These are phyloP conservation scores for Hydnum rufescens DNA, from an alignment of 768 basidiomycete genomes.

Conservation along the genomic window DNA sequence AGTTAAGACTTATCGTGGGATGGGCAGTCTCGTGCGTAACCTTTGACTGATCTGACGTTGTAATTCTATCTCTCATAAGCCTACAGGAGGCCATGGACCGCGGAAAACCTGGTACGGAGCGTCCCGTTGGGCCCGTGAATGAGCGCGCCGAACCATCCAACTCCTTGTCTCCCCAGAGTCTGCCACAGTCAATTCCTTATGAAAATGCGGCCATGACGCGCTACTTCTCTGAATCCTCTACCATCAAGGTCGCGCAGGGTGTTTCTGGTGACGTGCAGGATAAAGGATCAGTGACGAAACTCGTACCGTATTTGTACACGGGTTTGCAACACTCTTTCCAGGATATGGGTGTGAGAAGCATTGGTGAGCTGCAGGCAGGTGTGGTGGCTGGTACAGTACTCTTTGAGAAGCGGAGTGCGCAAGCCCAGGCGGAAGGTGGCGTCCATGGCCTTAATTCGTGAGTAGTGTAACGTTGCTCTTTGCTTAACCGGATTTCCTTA, in stretches of 20 bases:
- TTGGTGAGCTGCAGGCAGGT: slow-evolving; percentile 43
- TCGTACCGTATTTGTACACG: slow-evolving; percentile 65
- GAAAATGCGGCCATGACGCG: slow-evolving; percentile 94
- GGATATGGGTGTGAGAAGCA: slow-evolving; percentile 64
- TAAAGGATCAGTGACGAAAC: slow-evolving; percentile 86
- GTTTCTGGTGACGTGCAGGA: slow-evolving; percentile 95
- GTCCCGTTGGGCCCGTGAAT: slow-evolving; percentile 10
- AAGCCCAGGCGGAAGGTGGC: slow-evolving; percentile 88
- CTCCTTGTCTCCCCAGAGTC: slow-evolving; percentile 11
- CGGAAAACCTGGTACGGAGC: slow-evolving; percentile 27
- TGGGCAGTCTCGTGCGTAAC: slow-evolving; percentile 63
- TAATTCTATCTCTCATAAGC: neutral
- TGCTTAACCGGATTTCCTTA: too few relatives aligned
- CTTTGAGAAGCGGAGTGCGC: slow-evolving; percentile 86
- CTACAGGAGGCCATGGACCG: slow-evolving; percentile 73
- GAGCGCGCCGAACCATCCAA: slow-evolving; percentile 9
- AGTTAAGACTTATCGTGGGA: slow-evolving; percentile 96
- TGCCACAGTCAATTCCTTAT: neutral
- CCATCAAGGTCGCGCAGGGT: slow-evolving; percentile 91
- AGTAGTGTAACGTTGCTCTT: too few relatives aligned
- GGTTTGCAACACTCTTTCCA: slow-evolving; percentile 89
- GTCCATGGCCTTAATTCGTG: slow-evolving; percentile 92
- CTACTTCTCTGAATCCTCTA: slow-evolving; percentile 84
- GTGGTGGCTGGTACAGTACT: slow-evolving; percentile 49
- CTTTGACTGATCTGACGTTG: slow-evolving; percentile 11